Evolutionary conservation across 1,284 basidiomycete species (phyloP).

Genomic region (Tilletia caries): DNA sequence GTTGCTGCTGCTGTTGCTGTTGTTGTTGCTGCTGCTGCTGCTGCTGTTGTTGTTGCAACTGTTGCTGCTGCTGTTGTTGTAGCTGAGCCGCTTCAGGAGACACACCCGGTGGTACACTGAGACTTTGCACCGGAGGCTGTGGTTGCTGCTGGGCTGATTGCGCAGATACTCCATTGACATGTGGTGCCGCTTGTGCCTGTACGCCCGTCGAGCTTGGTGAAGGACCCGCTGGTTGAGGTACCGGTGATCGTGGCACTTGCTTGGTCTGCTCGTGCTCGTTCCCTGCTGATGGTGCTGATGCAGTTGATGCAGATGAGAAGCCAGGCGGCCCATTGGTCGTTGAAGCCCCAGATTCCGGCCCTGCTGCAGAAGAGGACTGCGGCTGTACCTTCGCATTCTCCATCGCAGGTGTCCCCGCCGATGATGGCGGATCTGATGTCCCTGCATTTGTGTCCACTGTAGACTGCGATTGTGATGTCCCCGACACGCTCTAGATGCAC

Average conservation of each 20-base stretch:
- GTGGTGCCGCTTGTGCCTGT: neutral
- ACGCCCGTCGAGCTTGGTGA: neutral
- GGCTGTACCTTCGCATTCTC: constrained; percentile 15
- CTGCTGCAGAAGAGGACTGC: constrained; percentile 1
- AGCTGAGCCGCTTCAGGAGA: neutral
- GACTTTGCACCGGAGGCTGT: neutral
- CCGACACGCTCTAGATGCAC: neutral
- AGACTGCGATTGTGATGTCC: neutral
- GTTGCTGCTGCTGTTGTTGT: constrained; percentile 11
- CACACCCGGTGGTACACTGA: neutral
- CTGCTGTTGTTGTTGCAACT: constrained; percentile 12
- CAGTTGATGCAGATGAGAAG: neutral
- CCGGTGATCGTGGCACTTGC: neutral
- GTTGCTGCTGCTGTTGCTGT: constrained; percentile 12
- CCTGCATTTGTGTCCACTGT: constrained; percentile 12
- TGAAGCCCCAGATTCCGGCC: neutral
- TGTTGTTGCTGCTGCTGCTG: constrained; percentile 14
- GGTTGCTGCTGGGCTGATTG: neutral
- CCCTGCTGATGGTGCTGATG: neutral
- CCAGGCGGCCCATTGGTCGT: constrained; percentile 14
- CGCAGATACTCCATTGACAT: neutral
- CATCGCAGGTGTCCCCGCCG: constrained; percentile 20
- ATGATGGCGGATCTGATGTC: constrained; percentile 18
- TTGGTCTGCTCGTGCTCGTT: neutral
- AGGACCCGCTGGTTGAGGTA: neutral